These are phyloP conservation scores for Eremochloa ophiuroides DNA, from an alignment of 176 grass and related monocot genomes.

Conservation along the genomic window DNA sequence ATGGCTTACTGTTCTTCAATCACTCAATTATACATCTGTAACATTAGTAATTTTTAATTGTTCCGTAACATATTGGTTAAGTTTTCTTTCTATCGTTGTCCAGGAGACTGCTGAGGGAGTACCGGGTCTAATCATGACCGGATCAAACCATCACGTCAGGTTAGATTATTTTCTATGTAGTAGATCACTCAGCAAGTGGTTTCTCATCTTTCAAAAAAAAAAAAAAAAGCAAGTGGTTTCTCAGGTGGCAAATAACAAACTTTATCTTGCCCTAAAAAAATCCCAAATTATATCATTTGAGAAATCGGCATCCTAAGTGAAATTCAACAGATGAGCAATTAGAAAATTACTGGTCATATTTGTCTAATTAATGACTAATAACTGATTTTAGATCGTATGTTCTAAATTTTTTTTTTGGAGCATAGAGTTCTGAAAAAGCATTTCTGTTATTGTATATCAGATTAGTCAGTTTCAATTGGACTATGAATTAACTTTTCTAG, in stretches of 20 bases:
- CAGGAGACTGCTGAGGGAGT: neutral
- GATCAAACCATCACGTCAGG: neutral
- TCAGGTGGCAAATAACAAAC: neutral
- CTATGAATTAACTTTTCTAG: neutral
- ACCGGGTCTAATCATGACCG: neutral
- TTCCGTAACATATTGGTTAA: neutral
- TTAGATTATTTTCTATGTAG: neutral
- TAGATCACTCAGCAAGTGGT: neutral
- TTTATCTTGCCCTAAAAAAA: neutral
- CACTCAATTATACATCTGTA: neutral
- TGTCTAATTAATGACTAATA: neutral
- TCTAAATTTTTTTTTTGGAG: too few species aligned
- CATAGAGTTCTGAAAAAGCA: neutral
- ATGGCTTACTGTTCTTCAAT: neutral
- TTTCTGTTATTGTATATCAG: neutral
- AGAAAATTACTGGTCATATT: neutral
- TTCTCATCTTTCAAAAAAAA: too few species aligned
- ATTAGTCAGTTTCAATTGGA: neutral
- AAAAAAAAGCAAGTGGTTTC: too few species aligned
- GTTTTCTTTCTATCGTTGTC: neutral
- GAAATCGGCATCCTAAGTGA: neutral
- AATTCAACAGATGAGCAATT: neutral
- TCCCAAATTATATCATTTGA: neutral
- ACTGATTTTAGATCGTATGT: neutral
- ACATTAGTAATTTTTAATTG: neutral